Evolutionary conservation across 2,329 filamentous ascomycete genomes (phyloP).

Genomic region (Thelonectria blattea): DNA sequence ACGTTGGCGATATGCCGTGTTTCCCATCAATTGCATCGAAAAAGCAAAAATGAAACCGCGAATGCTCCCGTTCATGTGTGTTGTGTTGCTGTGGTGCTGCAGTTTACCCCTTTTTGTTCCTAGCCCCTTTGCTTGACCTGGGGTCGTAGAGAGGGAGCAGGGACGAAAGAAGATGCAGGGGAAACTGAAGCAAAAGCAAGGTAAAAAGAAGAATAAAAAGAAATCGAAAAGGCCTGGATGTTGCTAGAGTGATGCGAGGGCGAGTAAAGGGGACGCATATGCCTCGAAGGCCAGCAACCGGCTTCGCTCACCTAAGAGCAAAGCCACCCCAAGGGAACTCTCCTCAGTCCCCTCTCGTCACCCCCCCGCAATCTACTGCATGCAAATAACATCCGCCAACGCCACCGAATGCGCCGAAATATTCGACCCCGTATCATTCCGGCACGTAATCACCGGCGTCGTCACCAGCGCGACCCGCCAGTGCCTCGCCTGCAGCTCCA

Average conservation of each 20-base stretch:
- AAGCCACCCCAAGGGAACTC: too few relatives aligned
- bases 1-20: too few relatives aligned
- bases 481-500: conserved; percentile 56
- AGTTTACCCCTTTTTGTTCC: conserved; percentile 5
- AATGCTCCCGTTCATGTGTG: too few relatives aligned
- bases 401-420: conserved; percentile 53
- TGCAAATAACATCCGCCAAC: conserved; percentile 56
- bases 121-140: too few relatives aligned
- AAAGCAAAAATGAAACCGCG: too few relatives aligned
- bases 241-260: background rate
- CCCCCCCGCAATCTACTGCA: conserved; percentile 43
- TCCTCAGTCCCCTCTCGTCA: too few relatives aligned
- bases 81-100: too few relatives aligned
- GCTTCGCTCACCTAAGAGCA: background rate
- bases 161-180: too few relatives aligned
- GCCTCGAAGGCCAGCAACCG: background rate
- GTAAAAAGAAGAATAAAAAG: background rate
- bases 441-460: conserved; percentile 60
- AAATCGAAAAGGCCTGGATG: background rate
- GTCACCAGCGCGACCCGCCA: conserved; percentile 60
- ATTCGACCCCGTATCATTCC: conserved; percentile 55
- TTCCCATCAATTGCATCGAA: too few relatives aligned
- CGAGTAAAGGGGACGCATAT: background rate
- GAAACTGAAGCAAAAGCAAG: background rate
- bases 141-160: too few relatives aligned